Evolutionary conservation across 495 filamentous ascomycete genomes (phyloP).

Genomic region (Platismatia glauca): DNA sequence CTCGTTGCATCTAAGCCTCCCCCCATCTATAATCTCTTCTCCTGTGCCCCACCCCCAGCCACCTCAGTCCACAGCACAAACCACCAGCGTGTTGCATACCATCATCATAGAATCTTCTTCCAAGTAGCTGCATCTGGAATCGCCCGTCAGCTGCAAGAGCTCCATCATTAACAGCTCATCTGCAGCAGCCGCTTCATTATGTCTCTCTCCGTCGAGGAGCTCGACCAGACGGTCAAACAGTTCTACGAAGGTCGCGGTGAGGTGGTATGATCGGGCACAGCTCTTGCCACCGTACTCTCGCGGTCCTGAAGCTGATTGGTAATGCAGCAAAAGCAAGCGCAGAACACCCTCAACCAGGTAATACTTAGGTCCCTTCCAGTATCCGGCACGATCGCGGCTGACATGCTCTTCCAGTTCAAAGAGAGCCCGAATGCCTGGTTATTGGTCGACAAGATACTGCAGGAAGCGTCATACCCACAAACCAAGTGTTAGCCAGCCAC

Average conservation of each 20-base stretch:
- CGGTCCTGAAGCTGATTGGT: constrained; percentile 16
- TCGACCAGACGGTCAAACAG: constrained; percentile 89
- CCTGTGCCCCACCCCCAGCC: background rate
- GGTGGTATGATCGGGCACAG: constrained; percentile 48
- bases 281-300: background rate
- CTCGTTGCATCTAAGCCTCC: background rate
- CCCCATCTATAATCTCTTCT: background rate
- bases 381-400: constrained; percentile 22
- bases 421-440: constrained; percentile 98
- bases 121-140: background rate
- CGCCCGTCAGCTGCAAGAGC: background rate
- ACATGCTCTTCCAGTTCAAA: constrained; percentile 65
- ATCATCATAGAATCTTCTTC: background rate
- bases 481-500: constrained; percentile 72
- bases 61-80: background rate
- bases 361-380: constrained; percentile 23
- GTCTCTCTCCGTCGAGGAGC: constrained; percentile 74
- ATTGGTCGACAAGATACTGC: constrained; percentile 88
- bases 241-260: constrained; percentile 96
- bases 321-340: constrained; percentile 89
- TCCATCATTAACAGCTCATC: background rate
- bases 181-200: constrained; percentile 31
- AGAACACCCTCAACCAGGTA: constrained; percentile 90
- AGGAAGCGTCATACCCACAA: constrained; percentile 80
- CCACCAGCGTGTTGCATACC: background rate